These are phyloP conservation scores for Cymbopogon citratus DNA, from an alignment of 176 grass and related monocot species.

Conservation along the genomic window DNA sequence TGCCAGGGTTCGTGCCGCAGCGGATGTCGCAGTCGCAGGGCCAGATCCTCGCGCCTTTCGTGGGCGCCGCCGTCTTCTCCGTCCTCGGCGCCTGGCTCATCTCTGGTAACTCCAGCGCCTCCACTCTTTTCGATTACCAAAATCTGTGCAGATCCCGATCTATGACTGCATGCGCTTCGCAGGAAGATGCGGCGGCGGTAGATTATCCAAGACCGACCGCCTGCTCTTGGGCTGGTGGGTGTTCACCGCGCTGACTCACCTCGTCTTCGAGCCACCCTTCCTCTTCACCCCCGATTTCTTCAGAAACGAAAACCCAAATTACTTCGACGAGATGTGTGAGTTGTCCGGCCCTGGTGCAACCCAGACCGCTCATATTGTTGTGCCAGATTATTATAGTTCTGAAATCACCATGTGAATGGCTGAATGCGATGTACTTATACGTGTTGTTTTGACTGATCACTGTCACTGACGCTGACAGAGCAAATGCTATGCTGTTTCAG, in stretches of 20 bases:
- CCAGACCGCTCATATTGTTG: no score
- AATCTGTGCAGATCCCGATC: background rate
- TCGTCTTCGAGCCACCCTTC: constrained; percentile 60
- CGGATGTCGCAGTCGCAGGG: constrained; percentile 46
- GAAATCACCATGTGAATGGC: no score
- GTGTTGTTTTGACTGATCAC: background rate
- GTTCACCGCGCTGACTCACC: constrained; percentile 71
- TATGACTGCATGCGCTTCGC: background rate
- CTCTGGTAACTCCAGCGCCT: constrained; percentile 32
- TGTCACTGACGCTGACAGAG: no score
- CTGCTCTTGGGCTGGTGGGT: constrained; percentile 88
- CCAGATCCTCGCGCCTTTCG: constrained; percentile 50
- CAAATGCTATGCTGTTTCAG: constrained; percentile 20
- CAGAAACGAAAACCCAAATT: constrained; percentile 42
- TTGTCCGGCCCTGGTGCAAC: background rate
- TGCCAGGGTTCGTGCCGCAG: constrained; percentile 49
- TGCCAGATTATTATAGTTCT: background rate
- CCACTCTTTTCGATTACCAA: no score
- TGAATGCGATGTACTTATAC: no score
- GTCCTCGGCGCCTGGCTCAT: constrained; percentile 52
- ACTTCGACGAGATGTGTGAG: constrained; percentile 76
- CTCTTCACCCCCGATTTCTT: constrained; percentile 58
- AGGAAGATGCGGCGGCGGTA: constrained; percentile 33
- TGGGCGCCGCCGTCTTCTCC: constrained; percentile 46
- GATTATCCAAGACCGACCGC: constrained; percentile 51